Base-by-base conservation (phyloP, 192 early-diverging fungal species). In the Coemansia sp. region DNA sequence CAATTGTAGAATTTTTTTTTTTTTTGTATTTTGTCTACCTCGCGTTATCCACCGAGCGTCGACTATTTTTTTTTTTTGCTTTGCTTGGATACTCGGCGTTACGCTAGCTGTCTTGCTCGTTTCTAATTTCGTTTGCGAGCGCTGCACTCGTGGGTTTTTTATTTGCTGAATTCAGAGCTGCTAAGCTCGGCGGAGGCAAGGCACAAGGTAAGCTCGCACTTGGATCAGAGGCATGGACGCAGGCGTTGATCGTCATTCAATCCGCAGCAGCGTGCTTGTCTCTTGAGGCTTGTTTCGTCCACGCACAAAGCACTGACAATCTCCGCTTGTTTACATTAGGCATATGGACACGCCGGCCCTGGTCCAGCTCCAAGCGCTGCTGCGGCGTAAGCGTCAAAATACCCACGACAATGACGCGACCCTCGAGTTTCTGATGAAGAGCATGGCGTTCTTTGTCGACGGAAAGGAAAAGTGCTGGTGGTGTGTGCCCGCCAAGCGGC, bases 401-500 rank as follows among this genome's bases (percentile, higher is more conserved):
- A 47, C 27, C 11, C 37, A 38, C 25, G 59, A 65, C 20, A 36
- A 58, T 11, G 40, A 31, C 3, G 24, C 53, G 11, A 22, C 31
- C 12, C 39, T 56, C 29, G 57, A 58, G 45, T 84, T 84, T 53
- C 59, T 73, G 11, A 37, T 60, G 1, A 46, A 46, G 11, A 77
- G 77, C 5, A 46, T 73, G 22, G 31, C 15, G 24, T 79, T 76
- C 43, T 79, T 84, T 63, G 71, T 84, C 22, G 38, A 72, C 10
- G 68, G 73, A 24, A 51, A 73, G 12, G 70, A 64, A n/a, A 47
- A 62, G 22, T 84, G 82, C 67, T 84, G 82, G 82, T 84, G 76
- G 77, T 84, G 82, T 60, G 68, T 41, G 6, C 60, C 46, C 0
- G 60, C 61, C 29, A 68, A 74, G 12, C 38, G 51, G n/a, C 60